Base-by-base conservation (phyloP, 768 basidiomycete genomes). In the Pisolithus sp. region DNA sequence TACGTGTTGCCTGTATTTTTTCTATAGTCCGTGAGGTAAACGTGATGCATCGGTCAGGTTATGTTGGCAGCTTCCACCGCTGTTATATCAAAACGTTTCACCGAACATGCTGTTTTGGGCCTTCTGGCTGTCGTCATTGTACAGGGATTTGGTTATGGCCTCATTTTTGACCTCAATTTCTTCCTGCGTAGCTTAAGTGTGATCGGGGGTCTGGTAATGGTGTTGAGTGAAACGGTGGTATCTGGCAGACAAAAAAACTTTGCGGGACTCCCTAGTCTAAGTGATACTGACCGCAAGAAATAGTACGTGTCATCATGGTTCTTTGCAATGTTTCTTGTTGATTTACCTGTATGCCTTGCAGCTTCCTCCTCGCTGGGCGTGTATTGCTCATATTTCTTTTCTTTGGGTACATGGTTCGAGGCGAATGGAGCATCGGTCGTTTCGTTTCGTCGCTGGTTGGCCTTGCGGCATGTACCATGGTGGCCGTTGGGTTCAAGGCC, bases 141-240 rank as follows among this genome's bases (percentile, higher is more conserved):
- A 42, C 96, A 99, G 72, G 95, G 95, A 42, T 89, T 99, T 60
- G 96, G 96, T 59, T 99, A 99, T 64, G 96, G 96, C 31, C 89
- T 99, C 68, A 95, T 99, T 64, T 99, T 99, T 71, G 96, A 98
- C 78, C 79, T 98, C 68, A 98, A 90, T 74, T 99, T 99, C 81
- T 99, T 99, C 92, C 86, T 98, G 42, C 93, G 96, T 68, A 99
- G 98, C 72, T 79, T 99, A 51, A 89, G 86, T 56, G 96, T 99
- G 65, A 93, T 98, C 55, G 96, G 96, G 50, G 96, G 96, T 49
- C 83, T 99, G 43, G 85, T 99, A 72, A 99, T 99, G 96, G 94
- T 98, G 23, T 93, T 99, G 71, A 93, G 88, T 57, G 96, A 99
- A 68, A 89, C 92, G 1, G 87, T 98, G 80, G 78, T 89, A 52